Base-by-base conservation (phyloP, 139 green algal species). In the Chlamydomonas incerta region DNA sequence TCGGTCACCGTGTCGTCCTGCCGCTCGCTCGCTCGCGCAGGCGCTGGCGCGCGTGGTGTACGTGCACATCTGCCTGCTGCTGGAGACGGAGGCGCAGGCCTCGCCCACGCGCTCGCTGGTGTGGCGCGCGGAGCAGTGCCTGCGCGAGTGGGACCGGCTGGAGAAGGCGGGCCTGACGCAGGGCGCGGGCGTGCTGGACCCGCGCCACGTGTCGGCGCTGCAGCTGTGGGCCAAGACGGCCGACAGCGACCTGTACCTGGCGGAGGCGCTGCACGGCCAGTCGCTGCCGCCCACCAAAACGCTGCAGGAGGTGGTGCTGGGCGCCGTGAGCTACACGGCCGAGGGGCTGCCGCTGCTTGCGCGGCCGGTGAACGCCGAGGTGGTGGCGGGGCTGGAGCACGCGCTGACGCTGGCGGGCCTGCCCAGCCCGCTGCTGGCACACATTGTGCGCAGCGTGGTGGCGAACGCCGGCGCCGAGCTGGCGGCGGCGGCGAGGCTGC, bases 81-180 rank as follows among this genome's bases (percentile, higher is more conserved):
- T 96, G 50, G 82, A 91, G 70, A 96, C 92, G 9, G 93, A 96
- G 41, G 91, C 93, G 29, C 85, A 88, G 81, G n/a, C 79, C 23
- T 93, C 88, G 29, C 90, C 95, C 23, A 96, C 90, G 11, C 86
- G 89, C 11, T 91, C 90, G 1, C 82, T 82, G 24, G 62, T 96
- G 57, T 92, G 88, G 88, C 90, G 92, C 14, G 92, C 92, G 65
- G 86, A 95, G 86, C 89, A 95, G 68, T 96, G 93, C 55, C 68
- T 95, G 68, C 87, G 92, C 81, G 94, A 97, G 74, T 97, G 94
- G 94, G 82, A 92, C 60, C 74, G 81, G 72, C 76, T 97, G 83
- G 81, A 72, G 46, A 34, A 69, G 24, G 63, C 81, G 65, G 94
- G 94, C 10, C 80, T 92, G 62, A 86, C 82, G 57, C 73, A 85